Evolutionary conservation across 2,329 filamentous ascomycete genomes (phyloP), one percentile per base, ranked within the genome.

Genomic region (Tolypocladium capitatum): DNA sequence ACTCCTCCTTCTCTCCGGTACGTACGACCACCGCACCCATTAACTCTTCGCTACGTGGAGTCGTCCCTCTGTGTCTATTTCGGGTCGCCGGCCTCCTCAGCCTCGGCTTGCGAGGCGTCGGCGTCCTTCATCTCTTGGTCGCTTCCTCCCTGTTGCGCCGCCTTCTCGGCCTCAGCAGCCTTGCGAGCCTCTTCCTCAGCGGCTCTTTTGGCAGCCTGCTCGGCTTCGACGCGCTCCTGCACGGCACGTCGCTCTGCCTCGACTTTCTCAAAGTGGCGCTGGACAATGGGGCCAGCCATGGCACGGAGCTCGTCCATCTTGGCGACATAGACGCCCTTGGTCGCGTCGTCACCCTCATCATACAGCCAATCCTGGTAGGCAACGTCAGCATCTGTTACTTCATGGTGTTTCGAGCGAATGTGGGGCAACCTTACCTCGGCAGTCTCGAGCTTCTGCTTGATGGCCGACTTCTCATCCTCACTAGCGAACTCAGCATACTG

Each of bases 261-360:
- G 54, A 89, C 72, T 75, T 95, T 95, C 67, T 98, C 92, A 65
- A 91, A 90, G 76, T 95, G 88, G 57, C 91, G 86, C 73, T 95
- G 89, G 55, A 89, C 80, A 61, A 98, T 87, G 50, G 92, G 91
- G 16, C 90, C 92, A 43, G 89, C 86, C 60, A 95, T 78, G 56
- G 86, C 81, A 57, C 88, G 86, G 66, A 98, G 89, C 68, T 98
- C 92, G 53, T 97, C 92, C 68, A 92, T 83, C 80, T 97, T 98
- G 70, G 87, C 79, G 52, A 94, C 73, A 71, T 98, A 98, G 61
- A 92, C 79, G 47, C 86, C 89, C 77, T 97, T 97, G 61, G 85
- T 85, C 56, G 89, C 81, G 66, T 98, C 92, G 54, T 96, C 90
- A 51, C 92, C 92, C 48, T 97, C 92, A 47, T 96, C 91, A 68